Base-by-base conservation (phyloP, 192 early-diverging fungal species). In the Entomortierella beljakovae region DNA sequence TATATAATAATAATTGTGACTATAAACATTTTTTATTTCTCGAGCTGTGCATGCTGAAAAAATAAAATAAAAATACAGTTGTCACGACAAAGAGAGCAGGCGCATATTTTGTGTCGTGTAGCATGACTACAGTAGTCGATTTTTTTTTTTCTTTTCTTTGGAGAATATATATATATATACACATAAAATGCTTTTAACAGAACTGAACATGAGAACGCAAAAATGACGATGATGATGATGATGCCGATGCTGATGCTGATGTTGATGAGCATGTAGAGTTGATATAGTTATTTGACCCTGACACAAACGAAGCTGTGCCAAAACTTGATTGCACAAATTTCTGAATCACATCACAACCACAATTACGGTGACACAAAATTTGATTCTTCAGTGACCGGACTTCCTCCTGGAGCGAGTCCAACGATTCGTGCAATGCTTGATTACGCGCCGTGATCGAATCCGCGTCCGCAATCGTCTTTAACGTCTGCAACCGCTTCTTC, bases 301-400 rank as follows among this genome's bases (percentile, higher is more conserved):
- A 18, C 28, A 46, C 4, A 43, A 55, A 56, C 25, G 52, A 48
- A 11, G 35, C 0, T 7, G 61, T 15, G 20, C 67, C 31, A 37
- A 65, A 64, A 51, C 49, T 64, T 23, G 48, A 65, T 43, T 79
- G 60, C 1, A 79, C 75, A 70, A 79, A 79, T 62, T 65, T 69
- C 38, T 79, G 75, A 40, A 79, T 70, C 49, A 79, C 75, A 60
- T 79, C 67, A 20, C 75, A 79, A 15, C 61, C 67, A 31, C 75
- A 79, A 57, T 70, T 62, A 50, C 75, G 75, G 25, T 79, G 75
- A 49, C 75, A 79, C 0, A 79, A 57, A 32, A 79, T 79, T 62
- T 70, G 55, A 57, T 79, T 79, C 68, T 79, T 79, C 18, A 79
- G 57, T 16, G 57, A 64, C 42, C 75, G 67, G 3, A 79, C 75